A percentile compares a stretch with the other conserved stretches of the same genome.
These are phyloP conservation scores for Diaporthe ampelina DNA, from an alignment of 2,329 filamentous ascomycete species.

Conservation along the genomic window DNA sequence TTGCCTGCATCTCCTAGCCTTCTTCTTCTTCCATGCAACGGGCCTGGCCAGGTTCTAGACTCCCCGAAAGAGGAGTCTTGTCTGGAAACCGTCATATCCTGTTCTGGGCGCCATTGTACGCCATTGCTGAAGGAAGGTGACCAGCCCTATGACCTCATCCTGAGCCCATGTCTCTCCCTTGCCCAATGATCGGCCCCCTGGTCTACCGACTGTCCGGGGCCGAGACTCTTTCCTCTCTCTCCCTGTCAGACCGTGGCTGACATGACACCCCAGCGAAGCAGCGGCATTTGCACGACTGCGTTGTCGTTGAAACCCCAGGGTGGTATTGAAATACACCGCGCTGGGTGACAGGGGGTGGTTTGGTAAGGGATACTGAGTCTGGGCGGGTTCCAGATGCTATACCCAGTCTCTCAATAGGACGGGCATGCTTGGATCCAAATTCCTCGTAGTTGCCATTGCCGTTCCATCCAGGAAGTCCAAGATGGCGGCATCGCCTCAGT, in stretches of 20 bases:
- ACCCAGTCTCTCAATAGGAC: slow-evolving; percentile 1
- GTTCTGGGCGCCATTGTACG: slow-evolving; percentile 35
- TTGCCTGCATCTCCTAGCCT: slow-evolving; percentile 34
- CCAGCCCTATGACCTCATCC: slow-evolving; percentile 40
- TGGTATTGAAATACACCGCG: background rate
- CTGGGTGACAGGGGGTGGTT: background rate
- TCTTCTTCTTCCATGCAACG: background rate
- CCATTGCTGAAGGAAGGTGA: slow-evolving; percentile 37
- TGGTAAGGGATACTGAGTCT: background rate
- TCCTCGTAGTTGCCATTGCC: slow-evolving; percentile 31
- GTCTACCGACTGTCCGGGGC: slow-evolving; percentile 29
- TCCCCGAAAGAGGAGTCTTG: slow-evolving; percentile 15
- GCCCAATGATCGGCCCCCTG: slow-evolving; percentile 26
- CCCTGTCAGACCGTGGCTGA: slow-evolving; percentile 15
- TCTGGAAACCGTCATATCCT: slow-evolving; percentile 34
- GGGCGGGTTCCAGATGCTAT: slow-evolving; percentile 11
- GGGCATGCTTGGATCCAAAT: slow-evolving; percentile 22
- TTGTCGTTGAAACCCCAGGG: slow-evolving; percentile 15
- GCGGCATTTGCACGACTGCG: background rate
- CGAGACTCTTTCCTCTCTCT: background rate
- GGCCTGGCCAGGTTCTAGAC: slow-evolving; percentile 20
- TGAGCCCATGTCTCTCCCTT: slow-evolving; percentile 30
- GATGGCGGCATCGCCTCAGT: slow-evolving; percentile 16
- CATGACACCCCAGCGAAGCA: slow-evolving; percentile 1
- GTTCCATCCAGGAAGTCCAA: slow-evolving; percentile 19